These are phyloP conservation scores for Kluyveromyces starmeri DNA, from an alignment of 805 yeast genomes.

Conservation along the genomic window DNA sequence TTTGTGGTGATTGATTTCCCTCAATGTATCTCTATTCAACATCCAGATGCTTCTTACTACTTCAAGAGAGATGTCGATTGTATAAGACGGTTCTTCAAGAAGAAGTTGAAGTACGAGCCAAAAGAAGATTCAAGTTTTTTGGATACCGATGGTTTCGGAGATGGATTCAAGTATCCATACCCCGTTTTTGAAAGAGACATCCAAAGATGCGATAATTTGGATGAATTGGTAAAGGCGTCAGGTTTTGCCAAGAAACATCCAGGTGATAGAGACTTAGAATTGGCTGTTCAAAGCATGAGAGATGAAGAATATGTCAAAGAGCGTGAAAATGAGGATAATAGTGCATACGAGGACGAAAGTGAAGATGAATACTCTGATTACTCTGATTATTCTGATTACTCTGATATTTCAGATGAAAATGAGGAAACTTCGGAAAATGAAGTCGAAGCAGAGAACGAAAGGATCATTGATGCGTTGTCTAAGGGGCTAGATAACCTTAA, in stretches of 20 bases:
- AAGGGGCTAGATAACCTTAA: constrained; percentile 56
- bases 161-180: constrained; percentile 64
- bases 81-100: constrained; percentile 71
- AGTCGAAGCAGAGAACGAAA: constrained; percentile 41
- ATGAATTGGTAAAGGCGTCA: constrained; percentile 83
- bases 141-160: constrained; percentile 74
- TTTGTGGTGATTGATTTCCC: constrained; percentile 96
- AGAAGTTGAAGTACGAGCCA: constrained; percentile 70
- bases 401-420: constrained; percentile 22
- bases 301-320: constrained; percentile 29
- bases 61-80: constrained; percentile 93
- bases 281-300: constrained; percentile 64
- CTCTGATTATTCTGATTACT: constrained; percentile 23
- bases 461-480: constrained; percentile 62
- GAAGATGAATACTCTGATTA: constrained; percentile 21
- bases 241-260: constrained; percentile 59
- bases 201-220: constrained; percentile 56
- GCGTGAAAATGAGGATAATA: constrained; percentile 46
- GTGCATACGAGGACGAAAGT: constrained; percentile 40
- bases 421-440: constrained; percentile 29
- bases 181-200: constrained; percentile 79
- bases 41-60: constrained; percentile 76
- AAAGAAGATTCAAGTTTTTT: constrained; percentile 57
- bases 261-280: constrained; percentile 57
- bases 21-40: constrained; percentile 91